Percentiles rank a stretch among this genome's conserved stretches.
phyloP scores from a whole-genome alignment of 345 rosid genomes.

The Brassica carinata region DNA sequence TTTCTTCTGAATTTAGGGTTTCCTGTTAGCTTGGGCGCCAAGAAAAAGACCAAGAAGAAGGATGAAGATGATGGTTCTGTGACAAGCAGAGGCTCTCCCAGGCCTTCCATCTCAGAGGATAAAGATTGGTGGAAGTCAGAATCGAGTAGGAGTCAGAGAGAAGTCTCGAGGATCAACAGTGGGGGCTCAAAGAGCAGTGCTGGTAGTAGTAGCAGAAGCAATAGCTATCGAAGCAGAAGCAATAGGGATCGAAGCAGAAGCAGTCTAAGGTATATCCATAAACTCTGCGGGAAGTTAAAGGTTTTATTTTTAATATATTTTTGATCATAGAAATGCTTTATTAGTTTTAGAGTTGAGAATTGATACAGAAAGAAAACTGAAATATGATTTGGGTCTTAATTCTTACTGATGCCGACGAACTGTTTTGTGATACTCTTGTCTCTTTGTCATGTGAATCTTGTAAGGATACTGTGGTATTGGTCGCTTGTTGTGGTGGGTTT shows the following conservation, averaged over 20 bases:
- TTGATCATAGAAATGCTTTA: conserved; percentile 3
- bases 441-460: conserved; percentile 3
- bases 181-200: conserved; percentile 53
- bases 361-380: not conserved
- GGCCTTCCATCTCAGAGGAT: conserved; percentile 52
- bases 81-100: conserved; percentile 40
- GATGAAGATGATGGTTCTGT: conserved; percentile 29
- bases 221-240: conserved; percentile 38
- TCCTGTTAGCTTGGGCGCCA: conserved; percentile 57
- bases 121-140: conserved; percentile 72
- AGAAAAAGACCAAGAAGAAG: conserved; percentile 49
- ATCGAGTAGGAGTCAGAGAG: conserved; percentile 46
- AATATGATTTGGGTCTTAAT: not conserved
- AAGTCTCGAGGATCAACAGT: conserved; percentile 36
- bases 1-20: conserved; percentile 72
- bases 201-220: conserved; percentile 55
- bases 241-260: conserved; percentile 39
- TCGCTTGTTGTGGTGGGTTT: not conserved
- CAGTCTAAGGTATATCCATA: conserved; percentile 44
- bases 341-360: not conserved
- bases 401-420: not conserved
- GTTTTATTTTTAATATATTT: not conserved
- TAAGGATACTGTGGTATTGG: not conserved
- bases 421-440: conserved; percentile 5
- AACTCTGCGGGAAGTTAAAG: not conserved